A percentile compares a stretch with the other conserved stretches of the same genome.
Conservation (phyloP, 495 filamentous ascomycete genomes). For the Chaetomium cochliodes region DNA sequence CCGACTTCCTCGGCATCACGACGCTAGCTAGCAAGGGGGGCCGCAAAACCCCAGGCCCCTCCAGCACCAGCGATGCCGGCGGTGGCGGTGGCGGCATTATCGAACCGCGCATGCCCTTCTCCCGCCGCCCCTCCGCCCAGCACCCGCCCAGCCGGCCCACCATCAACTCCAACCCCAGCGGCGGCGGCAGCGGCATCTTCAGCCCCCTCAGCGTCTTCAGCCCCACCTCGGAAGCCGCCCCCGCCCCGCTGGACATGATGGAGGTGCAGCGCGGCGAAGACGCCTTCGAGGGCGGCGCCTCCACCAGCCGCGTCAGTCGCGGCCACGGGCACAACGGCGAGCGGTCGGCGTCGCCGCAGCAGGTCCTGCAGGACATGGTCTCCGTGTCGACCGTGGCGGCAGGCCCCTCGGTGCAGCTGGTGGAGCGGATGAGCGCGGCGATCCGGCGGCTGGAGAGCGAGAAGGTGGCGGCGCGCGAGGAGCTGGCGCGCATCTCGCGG, state of each 20-base stretch:
- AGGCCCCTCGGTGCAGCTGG: slow-evolving; percentile 90
- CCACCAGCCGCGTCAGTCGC: slow-evolving; percentile 24
- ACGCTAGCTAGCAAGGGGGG: slow-evolving; percentile 42
- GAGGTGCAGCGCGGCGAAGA: slow-evolving; percentile 61
- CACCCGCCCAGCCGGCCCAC: slow-evolving; percentile 37
- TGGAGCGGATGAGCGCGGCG: slow-evolving; percentile 93
- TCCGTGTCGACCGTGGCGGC: slow-evolving; percentile 85
- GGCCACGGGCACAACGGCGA: slow-evolving; percentile 21
- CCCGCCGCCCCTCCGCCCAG: slow-evolving; percentile 44
- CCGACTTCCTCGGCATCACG: slow-evolving; percentile 48
- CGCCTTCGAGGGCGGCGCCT: slow-evolving; percentile 52
- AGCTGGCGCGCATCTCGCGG: slow-evolving; percentile 69
- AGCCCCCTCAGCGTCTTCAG: slow-evolving; percentile 35
- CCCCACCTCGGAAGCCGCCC: slow-evolving; percentile 37
- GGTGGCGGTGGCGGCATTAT: slow-evolving; percentile 29
- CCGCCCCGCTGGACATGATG: slow-evolving; percentile 61
- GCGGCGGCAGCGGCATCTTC: slow-evolving; percentile 30
- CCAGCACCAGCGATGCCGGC: slow-evolving; percentile 43
- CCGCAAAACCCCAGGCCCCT: slow-evolving; percentile 47
- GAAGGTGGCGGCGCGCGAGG: slow-evolving; percentile 80
- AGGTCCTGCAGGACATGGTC: slow-evolving; percentile 80
- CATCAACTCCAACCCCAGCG: slow-evolving; percentile 16
- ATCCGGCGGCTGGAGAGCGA: slow-evolving; percentile 90
- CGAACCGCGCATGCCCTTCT: slow-evolving; percentile 28
- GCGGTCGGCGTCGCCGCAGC: slow-evolving; percentile 64